Evolutionary conservation across 169 alveolate genomes (phyloP).

Genomic region (Perkinsus marinus): DNA sequence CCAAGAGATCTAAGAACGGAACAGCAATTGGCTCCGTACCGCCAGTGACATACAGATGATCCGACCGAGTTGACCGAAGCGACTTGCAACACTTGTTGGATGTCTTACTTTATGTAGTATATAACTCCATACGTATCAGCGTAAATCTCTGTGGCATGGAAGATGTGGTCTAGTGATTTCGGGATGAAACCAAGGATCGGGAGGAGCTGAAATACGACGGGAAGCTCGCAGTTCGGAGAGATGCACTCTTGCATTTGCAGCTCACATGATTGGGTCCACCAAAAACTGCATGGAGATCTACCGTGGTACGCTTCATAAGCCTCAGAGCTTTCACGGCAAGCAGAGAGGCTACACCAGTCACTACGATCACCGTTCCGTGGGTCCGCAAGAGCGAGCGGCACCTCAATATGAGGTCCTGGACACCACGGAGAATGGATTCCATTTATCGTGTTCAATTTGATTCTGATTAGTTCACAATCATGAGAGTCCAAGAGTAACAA

Average conservation of each 20-base stretch:
- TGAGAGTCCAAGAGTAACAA: too few relatives aligned
- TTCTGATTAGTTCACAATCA: too few relatives aligned
- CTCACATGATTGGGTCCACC: background rate
- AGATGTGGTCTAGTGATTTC: background rate
- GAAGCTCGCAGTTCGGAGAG: background rate
- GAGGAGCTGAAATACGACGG: background rate
- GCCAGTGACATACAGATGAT: too few relatives aligned
- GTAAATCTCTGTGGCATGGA: background rate
- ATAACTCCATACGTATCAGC: background rate
- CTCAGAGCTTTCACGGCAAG: background rate
- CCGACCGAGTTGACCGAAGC: too few relatives aligned
- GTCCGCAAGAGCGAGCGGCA: too few relatives aligned
- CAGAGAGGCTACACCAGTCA: background rate
- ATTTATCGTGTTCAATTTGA: too few relatives aligned
- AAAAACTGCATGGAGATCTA: background rate
- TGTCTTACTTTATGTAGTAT: background rate
- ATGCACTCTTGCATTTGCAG: background rate
- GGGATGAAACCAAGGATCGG: background rate
- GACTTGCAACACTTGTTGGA: background rate
- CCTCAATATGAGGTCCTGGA: too few relatives aligned
- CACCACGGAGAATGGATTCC: too few relatives aligned
- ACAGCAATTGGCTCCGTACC: too few relatives aligned
- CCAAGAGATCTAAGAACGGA: background rate
- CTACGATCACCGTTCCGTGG: background rate
- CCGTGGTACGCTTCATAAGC: background rate